These are phyloP conservation scores for Glaciozyma antarctica DNA, from an alignment of 768 basidiomycete genomes.

Conservation along the genomic window DNA sequence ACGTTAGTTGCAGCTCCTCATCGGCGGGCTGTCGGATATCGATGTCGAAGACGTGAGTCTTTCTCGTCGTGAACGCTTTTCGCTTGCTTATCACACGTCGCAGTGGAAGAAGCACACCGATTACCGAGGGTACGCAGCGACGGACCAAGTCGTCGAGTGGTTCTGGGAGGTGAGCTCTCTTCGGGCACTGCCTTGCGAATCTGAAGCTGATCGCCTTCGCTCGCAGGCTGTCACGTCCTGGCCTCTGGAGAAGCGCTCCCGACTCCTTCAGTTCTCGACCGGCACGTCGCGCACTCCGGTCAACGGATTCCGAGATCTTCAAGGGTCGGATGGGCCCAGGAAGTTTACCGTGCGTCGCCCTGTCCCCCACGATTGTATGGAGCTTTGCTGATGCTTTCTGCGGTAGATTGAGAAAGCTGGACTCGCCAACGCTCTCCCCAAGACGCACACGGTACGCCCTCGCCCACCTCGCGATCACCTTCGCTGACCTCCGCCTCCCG, in stretches of 20 bases:
- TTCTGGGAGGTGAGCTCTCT: conserved; percentile 58
- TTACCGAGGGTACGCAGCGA: conserved; percentile 81
- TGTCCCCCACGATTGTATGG: too few relatives aligned
- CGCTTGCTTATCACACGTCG: neutral
- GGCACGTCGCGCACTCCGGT: conserved; percentile 63
- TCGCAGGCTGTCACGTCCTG: conserved; percentile 60
- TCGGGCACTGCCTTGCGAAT: neutral
- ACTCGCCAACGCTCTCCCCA: conserved; percentile 73
- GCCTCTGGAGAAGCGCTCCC: conserved; percentile 94
- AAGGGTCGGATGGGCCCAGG: conserved; percentile 92
- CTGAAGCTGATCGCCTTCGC: too few relatives aligned
- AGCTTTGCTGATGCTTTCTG: too few relatives aligned
- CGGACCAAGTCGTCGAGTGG: conserved; percentile 94
- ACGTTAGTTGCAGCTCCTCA: conserved; percentile 50
- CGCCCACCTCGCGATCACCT: too few relatives aligned
- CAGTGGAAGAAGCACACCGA: conserved; percentile 94
- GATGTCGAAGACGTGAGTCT: conserved; percentile 57
- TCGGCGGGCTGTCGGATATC: conserved; percentile 98
- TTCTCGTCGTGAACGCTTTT: neutral
- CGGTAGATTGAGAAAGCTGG: conserved; percentile 78
- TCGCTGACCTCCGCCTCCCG: neutral
- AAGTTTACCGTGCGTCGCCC: conserved; percentile 56
- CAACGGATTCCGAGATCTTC: conserved; percentile 96
- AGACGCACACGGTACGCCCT: conserved; percentile 62
- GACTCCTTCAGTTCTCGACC: conserved; percentile 52